These are phyloP conservation scores for Dictyostelium capitatum DNA, from an alignment of 78 protist species.

Conservation along the genomic window DNA sequence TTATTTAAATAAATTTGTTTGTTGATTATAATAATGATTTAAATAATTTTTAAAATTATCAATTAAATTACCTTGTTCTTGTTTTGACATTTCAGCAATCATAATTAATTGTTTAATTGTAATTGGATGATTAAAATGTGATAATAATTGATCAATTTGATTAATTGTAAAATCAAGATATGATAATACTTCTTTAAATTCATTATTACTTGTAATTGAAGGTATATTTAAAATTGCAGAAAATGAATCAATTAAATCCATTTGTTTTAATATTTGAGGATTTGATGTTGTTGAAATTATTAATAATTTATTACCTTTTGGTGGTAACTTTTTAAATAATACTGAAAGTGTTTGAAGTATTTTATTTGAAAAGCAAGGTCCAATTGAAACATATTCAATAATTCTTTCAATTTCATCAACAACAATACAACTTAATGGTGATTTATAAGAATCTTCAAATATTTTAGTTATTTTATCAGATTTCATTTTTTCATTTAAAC, in stretches of 20 bases:
- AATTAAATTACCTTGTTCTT: conserved; percentile 69
- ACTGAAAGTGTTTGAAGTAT: conserved; percentile 96
- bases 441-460: conserved; percentile 98
- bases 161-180: conserved; percentile 36
- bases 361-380: conserved; percentile 97
- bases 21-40: not conserved
- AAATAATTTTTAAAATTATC: conserved; percentile 46
- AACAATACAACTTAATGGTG: conserved; percentile 93
- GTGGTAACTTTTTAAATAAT: conserved; percentile 91
- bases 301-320: conserved; percentile 91
- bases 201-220: conserved; percentile 22
- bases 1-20: no score
- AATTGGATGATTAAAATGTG: conserved; percentile 45
- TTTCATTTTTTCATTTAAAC: conserved; percentile 87
- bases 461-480: conserved; percentile 85
- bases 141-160: conserved; percentile 26
- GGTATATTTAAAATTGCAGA: conserved; percentile 60
- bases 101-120: conserved; percentile 93
- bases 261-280: conserved; percentile 15
- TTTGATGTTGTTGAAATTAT: conserved; percentile 95
- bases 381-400: conserved; percentile 95
- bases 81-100: conserved; percentile 94
- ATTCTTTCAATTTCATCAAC: conserved; percentile 98
- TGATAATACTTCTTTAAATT: conserved; percentile 34
- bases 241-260: conserved; percentile 88